phyloP scores from a whole-genome alignment of 805 yeast genomes.

The Sugiyamaella marilandica region DNA sequence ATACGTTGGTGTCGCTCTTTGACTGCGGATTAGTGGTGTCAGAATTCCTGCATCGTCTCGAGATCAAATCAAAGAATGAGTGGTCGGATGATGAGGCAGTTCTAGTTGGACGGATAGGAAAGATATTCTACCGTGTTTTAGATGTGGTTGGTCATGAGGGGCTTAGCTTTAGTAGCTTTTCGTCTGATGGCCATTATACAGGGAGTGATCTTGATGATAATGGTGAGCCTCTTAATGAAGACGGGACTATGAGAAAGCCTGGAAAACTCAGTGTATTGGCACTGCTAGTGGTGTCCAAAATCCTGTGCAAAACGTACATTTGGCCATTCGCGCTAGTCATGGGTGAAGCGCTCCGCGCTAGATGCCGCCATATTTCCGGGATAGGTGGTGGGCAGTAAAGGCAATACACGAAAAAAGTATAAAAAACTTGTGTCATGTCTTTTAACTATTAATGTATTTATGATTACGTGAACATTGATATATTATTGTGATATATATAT shows the following conservation, averaged over 20 bases:
- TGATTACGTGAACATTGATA: too few species aligned
- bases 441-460: too few species aligned
- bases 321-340: conserved; percentile 27
- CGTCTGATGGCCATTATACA: not conserved
- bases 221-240: conserved; percentile 2
- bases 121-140: conserved; percentile 24
- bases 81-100: conserved; percentile 22
- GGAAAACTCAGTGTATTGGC: conserved; percentile 18
- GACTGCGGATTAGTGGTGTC: conserved; percentile 35
- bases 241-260: conserved; percentile 12
- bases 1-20: conserved; percentile 32
- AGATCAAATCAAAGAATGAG: conserved; percentile 12
- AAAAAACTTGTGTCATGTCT: too few species aligned
- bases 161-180: conserved; percentile 1
- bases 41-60: conserved; percentile 29
- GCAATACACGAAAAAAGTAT: too few species aligned
- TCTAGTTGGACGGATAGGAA: conserved; percentile 20
- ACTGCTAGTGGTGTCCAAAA: conserved; percentile 19
- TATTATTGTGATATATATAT: too few species aligned
- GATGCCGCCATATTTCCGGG: conserved; percentile 17
- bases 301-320: conserved; percentile 20
- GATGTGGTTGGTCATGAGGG: conserved; percentile 23
- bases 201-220: conserved; percentile 1
- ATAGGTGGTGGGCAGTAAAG: too few species aligned
- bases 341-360: conserved; percentile 22